A percentile compares a stretch with the other conserved stretches of the same genome.
Conservation (phyloP, 306 rosid genomes). For the Rubus idaeus region DNA sequence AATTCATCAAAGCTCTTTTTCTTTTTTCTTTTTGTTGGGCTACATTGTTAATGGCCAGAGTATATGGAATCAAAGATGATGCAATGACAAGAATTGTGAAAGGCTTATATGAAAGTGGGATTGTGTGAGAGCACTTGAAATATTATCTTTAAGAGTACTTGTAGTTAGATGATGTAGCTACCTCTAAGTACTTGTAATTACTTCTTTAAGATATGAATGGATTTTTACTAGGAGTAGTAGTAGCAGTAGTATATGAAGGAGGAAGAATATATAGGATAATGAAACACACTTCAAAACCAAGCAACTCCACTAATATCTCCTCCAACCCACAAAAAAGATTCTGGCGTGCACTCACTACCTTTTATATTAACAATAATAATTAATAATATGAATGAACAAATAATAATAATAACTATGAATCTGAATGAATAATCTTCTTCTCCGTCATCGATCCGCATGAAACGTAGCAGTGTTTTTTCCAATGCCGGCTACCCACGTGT, state of each 20-base stretch:
- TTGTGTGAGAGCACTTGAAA: no score
- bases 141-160: background rate
- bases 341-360: slow-evolving; percentile 63
- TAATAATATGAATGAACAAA: background rate
- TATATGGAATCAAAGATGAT: no score
- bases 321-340: slow-evolving; percentile 50
- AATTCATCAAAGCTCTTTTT: no score
- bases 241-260: background rate
- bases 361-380: slow-evolving; percentile 26
- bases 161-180: background rate
- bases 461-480: slow-evolving; percentile 35
- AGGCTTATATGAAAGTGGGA: no score
- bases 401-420: background rate
- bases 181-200: no score
- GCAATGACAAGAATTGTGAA: no score
- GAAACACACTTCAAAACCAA: slow-evolving; percentile 61
- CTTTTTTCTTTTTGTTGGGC: no score
- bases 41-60: no score
- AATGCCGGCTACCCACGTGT: slow-evolving; percentile 45
- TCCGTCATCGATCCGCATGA: slow-evolving; percentile 36
- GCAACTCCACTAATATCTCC: slow-evolving; percentile 43
- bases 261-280: slow-evolving; percentile 13
- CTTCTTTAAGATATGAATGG: no score
- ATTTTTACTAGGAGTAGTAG: background rate
- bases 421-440: slow-evolving; percentile 9